A percentile compares a stretch with the other conserved stretches of the same genome.
phyloP scores from a whole-genome alignment of 2,329 filamentous ascomycete species.

The Monilinia polystroma region DNA sequence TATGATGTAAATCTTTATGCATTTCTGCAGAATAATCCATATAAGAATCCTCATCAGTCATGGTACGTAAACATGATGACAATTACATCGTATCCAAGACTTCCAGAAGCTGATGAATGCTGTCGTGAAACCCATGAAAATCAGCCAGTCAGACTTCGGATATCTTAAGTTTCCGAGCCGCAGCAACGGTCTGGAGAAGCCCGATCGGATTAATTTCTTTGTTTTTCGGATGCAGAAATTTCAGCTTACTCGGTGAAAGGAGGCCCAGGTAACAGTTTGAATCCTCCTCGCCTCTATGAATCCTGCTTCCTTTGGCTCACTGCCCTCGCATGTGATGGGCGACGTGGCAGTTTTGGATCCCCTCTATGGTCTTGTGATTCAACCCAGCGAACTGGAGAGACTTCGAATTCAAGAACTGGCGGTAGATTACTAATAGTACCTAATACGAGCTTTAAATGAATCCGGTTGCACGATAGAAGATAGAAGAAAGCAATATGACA shows the following conservation, averaged over 20 bases:
- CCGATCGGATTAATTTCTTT: neutral
- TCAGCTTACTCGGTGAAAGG: neutral
- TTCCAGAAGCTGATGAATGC: conserved; percentile 18
- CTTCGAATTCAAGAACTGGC: neutral
- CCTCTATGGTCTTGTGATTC: neutral
- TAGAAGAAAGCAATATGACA: neutral
- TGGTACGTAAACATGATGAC: neutral
- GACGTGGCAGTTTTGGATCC: neutral
- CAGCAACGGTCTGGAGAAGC: neutral
- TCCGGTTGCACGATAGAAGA: neutral
- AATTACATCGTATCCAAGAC: neutral
- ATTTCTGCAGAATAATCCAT: neutral
- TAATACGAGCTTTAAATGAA: neutral
- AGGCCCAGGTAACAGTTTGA: neutral
- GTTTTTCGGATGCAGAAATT: neutral
- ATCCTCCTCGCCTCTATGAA: neutral
- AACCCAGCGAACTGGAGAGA: neutral
- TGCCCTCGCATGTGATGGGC: neutral
- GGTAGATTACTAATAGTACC: neutral
- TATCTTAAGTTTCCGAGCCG: neutral
- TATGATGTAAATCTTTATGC: conserved; percentile 9
- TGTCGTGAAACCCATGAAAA: neutral
- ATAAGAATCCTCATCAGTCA: neutral
- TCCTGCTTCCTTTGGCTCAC: neutral
- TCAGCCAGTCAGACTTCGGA: conserved; percentile 3